Evolutionary conservation across 768 basidiomycete genomes (phyloP).

Genomic region (Boletellus ananas): DNA sequence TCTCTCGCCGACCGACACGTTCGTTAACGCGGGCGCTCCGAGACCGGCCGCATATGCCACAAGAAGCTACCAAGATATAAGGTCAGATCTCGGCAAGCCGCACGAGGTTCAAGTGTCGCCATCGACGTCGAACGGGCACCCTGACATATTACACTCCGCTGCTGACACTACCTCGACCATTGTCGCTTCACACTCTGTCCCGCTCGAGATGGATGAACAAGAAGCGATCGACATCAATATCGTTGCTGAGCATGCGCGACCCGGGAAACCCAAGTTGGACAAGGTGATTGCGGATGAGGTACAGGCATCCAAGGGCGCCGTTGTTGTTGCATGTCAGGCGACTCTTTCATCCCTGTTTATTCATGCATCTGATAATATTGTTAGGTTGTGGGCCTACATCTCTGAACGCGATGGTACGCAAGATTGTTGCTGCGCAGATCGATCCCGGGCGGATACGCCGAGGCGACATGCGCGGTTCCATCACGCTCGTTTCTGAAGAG

Average conservation of each 20-base stretch:
- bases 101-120: neutral
- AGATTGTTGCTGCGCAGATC: constrained; percentile 59
- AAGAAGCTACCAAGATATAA: constrained; percentile 2
- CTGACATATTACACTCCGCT: neutral
- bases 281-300: constrained; percentile 65
- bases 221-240: constrained; percentile 58
- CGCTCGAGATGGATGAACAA: constrained; percentile 49
- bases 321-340: constrained; percentile 68
- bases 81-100: constrained; percentile 3
- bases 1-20: constrained; percentile 2
- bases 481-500: constrained; percentile 64
- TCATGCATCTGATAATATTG: neutral
- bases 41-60: neutral
- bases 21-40: neutral
- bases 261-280: constrained; percentile 64
- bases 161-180: neutral
- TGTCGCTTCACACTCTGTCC: neutral
- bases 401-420: constrained; percentile 65
- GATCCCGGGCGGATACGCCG: constrained; percentile 47
- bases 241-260: constrained; percentile 59
- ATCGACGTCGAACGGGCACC: neutral
- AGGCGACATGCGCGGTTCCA: constrained; percentile 57
- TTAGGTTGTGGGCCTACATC: constrained; percentile 74
- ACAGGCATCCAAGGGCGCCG: constrained; percentile 45
- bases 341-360: neutral